These are phyloP conservation scores for Gynochthodes officinalis DNA, from an alignment of 257 asterid species.

Conservation along the genomic window DNA sequence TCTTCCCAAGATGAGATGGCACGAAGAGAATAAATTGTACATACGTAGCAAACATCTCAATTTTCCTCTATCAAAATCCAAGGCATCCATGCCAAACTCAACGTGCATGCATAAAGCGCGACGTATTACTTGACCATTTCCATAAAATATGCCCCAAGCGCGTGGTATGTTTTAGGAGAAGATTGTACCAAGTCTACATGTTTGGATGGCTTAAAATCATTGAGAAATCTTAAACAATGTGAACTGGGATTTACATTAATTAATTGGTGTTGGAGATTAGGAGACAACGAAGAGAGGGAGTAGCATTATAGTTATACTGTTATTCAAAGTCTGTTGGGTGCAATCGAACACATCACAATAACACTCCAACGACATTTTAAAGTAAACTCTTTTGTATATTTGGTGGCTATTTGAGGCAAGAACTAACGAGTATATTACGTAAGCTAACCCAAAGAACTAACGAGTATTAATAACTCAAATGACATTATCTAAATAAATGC, in stretches of 20 bases:
- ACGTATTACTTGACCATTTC: not conserved
- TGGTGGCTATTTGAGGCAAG: slow-evolving; percentile 52
- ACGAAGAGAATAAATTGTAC: no score
- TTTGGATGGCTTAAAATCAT: not conserved
- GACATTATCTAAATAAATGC: no score
- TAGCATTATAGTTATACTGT: not conserved
- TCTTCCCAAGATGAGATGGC: no score
- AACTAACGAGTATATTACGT: slow-evolving; percentile 20
- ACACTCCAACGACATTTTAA: slow-evolving; percentile 23
- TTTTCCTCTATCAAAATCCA: not conserved
- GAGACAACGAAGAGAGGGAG: slow-evolving; percentile 7
- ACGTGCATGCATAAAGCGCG: slow-evolving; percentile 4
- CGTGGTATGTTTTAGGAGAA: not conserved
- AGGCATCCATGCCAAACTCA: not conserved
- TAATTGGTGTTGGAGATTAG: slow-evolving; percentile 16
- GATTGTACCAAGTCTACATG: slow-evolving; percentile 8
- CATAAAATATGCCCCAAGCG: not conserved
- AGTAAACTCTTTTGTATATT: not conserved
- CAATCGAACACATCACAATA: slow-evolving; percentile 46
- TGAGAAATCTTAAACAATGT: slow-evolving; percentile 7
- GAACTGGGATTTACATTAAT: slow-evolving; percentile 14
- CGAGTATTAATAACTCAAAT: no score
- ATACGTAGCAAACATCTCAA: slow-evolving; percentile 11
- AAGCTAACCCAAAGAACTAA: no score
- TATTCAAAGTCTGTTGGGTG: slow-evolving; percentile 52